These are phyloP conservation scores for Rutstroemia sp. DNA, from an alignment of 2,329 filamentous ascomycete species.

Conservation along the genomic window DNA sequence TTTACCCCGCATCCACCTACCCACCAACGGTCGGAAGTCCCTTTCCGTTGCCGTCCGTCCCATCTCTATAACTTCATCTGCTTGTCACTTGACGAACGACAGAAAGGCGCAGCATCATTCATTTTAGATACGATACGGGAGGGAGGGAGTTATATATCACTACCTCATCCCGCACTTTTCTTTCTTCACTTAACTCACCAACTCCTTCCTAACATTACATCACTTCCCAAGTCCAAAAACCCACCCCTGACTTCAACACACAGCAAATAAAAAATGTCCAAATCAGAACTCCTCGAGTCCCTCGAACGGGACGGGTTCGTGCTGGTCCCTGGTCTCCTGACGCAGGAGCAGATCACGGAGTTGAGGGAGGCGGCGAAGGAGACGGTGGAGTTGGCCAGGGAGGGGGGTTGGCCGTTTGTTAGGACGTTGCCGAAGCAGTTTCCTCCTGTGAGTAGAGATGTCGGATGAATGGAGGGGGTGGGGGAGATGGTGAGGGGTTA, in stretches of 20 bases:
- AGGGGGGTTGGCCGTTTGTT: slow-evolving; percentile 73
- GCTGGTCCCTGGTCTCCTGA: slow-evolving; percentile 58
- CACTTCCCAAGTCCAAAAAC: too few relatives aligned
- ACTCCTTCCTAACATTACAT: neutral
- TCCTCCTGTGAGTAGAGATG: slow-evolving; percentile 47
- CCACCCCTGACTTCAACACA: neutral
- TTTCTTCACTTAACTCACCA: too few relatives aligned
- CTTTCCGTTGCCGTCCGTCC: too few relatives aligned
- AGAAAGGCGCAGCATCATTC: too few relatives aligned
- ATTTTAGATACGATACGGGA: too few relatives aligned
- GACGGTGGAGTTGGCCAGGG: slow-evolving; percentile 53
- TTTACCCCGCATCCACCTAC: too few relatives aligned
- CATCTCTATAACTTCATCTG: too few relatives aligned
- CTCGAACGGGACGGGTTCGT: slow-evolving; percentile 72
- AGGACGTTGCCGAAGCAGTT: slow-evolving; percentile 86
- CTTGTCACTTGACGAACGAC: too few relatives aligned
- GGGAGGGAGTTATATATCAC: too few relatives aligned
- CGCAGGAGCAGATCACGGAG: slow-evolving; percentile 42
- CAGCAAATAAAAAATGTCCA: slow-evolving; percentile 12
- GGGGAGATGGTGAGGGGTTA: too few relatives aligned
- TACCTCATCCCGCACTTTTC: too few relatives aligned
- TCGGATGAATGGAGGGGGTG: neutral
- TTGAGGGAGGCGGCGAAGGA: slow-evolving; percentile 54
- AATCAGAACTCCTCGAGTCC: slow-evolving; percentile 19
- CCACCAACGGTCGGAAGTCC: too few relatives aligned